Percentiles rank a stretch among this genome's conserved stretches.
Conservation (phyloP, 495 filamentous ascomycete genomes). For the Neurospora africana region DNA sequence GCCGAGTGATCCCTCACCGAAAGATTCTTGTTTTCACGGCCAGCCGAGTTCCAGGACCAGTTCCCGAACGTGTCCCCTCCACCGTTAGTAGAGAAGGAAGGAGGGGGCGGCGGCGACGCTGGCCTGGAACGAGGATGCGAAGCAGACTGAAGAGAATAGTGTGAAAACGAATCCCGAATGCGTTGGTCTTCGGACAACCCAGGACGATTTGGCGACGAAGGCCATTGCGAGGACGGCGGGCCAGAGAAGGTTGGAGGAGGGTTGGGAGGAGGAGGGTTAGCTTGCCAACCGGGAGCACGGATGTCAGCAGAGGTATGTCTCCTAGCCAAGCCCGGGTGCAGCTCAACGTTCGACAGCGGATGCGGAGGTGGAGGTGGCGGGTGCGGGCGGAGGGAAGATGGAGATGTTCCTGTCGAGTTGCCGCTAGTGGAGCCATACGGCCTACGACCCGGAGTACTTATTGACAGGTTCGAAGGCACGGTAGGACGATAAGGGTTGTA, state of each 20-base stretch:
- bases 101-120: slow-evolving; percentile 52
- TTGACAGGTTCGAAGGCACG: slow-evolving; percentile 64
- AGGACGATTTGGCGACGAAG: slow-evolving; percentile 67
- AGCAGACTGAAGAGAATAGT: slow-evolving; percentile 61
- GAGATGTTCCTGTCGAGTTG: slow-evolving; percentile 54
- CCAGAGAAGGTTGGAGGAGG: slow-evolving; percentile 49
- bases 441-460: slow-evolving; percentile 53
- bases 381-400: slow-evolving; percentile 61
- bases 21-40: slow-evolving; percentile 33
- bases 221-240: slow-evolving; percentile 69
- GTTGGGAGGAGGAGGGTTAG: slow-evolving; percentile 42
- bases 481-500: slow-evolving; percentile 58
- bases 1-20: slow-evolving; percentile 42
- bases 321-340: slow-evolving; percentile 65
- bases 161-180: slow-evolving; percentile 68
- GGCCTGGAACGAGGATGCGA: slow-evolving; percentile 56
- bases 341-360: slow-evolving; percentile 63
- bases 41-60: slow-evolving; percentile 43
- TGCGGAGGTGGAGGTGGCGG: slow-evolving; percentile 60
- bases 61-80: slow-evolving; percentile 38
- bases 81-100: slow-evolving; percentile 31
- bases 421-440: slow-evolving; percentile 65
- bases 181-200: slow-evolving; percentile 60
- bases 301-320: slow-evolving; percentile 96
- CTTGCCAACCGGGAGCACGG: slow-evolving; percentile 77